phyloP scores from a whole-genome alignment of 495 filamentous ascomycete genomes.

The Annulohypoxylon bovei region DNA sequence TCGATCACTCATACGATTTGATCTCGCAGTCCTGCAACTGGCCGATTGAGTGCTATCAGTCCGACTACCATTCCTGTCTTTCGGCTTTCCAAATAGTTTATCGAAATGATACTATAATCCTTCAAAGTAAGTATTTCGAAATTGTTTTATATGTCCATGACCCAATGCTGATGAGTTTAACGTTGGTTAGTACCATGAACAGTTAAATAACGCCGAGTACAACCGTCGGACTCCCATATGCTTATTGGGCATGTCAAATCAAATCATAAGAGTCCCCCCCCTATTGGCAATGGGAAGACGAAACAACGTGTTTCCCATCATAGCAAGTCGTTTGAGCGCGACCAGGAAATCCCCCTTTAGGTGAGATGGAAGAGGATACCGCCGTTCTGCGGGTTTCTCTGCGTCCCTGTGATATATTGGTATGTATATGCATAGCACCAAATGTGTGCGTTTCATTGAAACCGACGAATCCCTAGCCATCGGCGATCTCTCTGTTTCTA shows the following conservation, averaged over 20 bases:
- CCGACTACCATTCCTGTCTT: constrained; percentile 30
- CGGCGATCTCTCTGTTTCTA: constrained; percentile 41
- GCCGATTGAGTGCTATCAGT: constrained; percentile 38
- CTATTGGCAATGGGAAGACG: constrained; percentile 16
- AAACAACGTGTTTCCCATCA: constrained; percentile 8
- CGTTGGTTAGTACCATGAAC: neutral
- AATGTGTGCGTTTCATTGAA: constrained; percentile 26
- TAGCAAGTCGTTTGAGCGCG: constrained; percentile 1
- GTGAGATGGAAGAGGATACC: constrained; percentile 14
- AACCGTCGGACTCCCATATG: constrained; percentile 22
- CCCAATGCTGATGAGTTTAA: constrained; percentile 16
- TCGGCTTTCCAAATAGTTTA: constrained; percentile 19
- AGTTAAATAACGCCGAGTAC: constrained; percentile 37
- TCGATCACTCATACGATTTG: constrained; percentile 45
- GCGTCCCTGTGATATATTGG: constrained; percentile 30
- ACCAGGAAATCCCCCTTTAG: neutral
- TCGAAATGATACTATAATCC: constrained; percentile 19
- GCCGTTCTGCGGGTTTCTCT: constrained; percentile 15
- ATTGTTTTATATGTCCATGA: constrained; percentile 6
- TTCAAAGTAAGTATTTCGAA: constrained; percentile 11
- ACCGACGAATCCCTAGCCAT: constrained; percentile 36
- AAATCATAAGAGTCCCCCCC: constrained; percentile 13
- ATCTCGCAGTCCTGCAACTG: constrained; percentile 41
- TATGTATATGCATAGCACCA: constrained; percentile 26
- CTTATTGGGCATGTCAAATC: constrained; percentile 16